Evolutionary conservation across 2,329 filamentous ascomycete genomes (phyloP).

Genomic region (Chaetomium globosum): DNA sequence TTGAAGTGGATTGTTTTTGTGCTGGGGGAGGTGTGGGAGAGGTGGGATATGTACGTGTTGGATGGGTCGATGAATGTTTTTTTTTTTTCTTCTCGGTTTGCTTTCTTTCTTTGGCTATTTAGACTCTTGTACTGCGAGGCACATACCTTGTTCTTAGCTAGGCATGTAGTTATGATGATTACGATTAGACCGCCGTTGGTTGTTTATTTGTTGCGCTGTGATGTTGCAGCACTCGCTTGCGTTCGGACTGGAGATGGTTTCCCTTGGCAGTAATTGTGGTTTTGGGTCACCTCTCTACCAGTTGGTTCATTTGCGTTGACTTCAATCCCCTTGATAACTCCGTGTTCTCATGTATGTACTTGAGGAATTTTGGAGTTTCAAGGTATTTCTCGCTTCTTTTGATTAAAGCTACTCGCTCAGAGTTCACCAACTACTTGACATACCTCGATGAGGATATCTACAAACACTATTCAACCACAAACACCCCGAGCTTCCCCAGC

Average conservation of each 20-base stretch:
- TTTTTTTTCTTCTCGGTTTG: not conserved
- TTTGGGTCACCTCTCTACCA: not conserved
- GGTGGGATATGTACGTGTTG: not conserved
- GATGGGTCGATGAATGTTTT: slow-evolving; percentile 4
- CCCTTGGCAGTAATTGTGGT: not conserved
- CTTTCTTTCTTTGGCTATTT: not conserved
- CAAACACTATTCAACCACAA: not conserved
- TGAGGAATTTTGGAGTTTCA: not conserved
- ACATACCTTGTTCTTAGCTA: slow-evolving; percentile 6
- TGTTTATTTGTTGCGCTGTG: not conserved
- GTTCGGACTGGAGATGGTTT: not conserved
- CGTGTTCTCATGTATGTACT: too few species aligned
- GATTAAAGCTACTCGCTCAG: not conserved
- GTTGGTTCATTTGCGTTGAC: too few species aligned
- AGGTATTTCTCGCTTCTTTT: not conserved
- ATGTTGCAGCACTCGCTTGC: not conserved
- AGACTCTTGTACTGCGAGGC: slow-evolving; percentile 16
- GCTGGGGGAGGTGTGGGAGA: not conserved
- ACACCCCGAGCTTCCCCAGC: not conserved
- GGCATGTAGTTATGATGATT: slow-evolving; percentile 7
- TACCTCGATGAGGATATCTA: not conserved
- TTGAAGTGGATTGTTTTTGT: not conserved
- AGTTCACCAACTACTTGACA: not conserved
- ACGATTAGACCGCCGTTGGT: not conserved
- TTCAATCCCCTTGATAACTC: too few species aligned